These are phyloP conservation scores for Cyclanthera cordifolia DNA, from an alignment of 306 rosid species.

Conservation along the genomic window DNA sequence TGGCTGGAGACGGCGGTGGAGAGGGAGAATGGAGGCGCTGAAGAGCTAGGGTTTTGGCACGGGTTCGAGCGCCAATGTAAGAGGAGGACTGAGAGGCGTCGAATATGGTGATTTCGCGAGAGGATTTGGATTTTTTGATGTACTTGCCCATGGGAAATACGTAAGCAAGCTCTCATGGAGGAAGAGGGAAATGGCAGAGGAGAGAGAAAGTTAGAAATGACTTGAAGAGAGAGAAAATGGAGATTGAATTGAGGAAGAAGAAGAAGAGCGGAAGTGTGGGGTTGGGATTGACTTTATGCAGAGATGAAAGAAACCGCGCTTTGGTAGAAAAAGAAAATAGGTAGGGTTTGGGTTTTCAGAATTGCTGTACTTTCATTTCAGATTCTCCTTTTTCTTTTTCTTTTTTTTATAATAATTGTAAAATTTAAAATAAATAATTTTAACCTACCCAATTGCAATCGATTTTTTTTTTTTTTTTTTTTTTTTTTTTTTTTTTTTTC, in stretches of 20 bases:
- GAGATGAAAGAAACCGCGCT: neutral
- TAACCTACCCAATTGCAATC: too few relatives aligned
- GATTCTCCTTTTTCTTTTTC: neutral
- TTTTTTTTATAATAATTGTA: too few relatives aligned
- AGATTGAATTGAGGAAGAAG: neutral
- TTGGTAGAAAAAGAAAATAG: constrained; percentile 4
- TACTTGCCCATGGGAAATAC: constrained; percentile 64
- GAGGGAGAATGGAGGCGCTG: constrained; percentile 25
- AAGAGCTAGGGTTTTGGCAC: constrained; percentile 90
- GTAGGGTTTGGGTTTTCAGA: constrained; percentile 15
- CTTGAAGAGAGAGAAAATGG: neutral
- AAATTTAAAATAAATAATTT: too few relatives aligned
- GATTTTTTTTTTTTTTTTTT: too few relatives aligned
- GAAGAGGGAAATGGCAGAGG: neutral
- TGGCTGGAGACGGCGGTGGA: constrained; percentile 17
- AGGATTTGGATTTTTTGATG: constrained; percentile 64
- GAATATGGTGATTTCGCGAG: constrained; percentile 44
- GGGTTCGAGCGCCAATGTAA: constrained; percentile 69
- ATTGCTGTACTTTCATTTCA: constrained; percentile 8
- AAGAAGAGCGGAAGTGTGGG: neutral
- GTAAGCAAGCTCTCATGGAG: constrained; percentile 25
- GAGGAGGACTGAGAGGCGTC: constrained; percentile 40
- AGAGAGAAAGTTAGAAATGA: constrained; percentile 13
- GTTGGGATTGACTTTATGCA: constrained; percentile 17
- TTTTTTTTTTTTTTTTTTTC: too few relatives aligned